Conservation (phyloP, 192 early-diverging fungal species). For the Podochytrium sp. region DNA sequence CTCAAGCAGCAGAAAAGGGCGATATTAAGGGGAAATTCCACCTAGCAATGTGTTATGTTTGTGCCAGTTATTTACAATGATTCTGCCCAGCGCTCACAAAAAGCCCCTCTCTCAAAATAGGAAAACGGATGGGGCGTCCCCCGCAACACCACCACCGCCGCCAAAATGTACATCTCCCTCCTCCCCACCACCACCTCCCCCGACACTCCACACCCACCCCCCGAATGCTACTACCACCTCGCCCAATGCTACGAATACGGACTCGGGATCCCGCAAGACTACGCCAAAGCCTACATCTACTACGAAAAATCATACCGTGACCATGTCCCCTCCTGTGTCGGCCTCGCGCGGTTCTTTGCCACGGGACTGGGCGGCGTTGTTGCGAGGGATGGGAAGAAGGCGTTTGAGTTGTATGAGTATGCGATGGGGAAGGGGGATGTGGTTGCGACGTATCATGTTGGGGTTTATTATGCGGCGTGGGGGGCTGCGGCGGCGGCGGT, state of each 20-base stretch:
- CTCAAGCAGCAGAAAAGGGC: slow-evolving; percentile 25
- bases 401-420: slow-evolving; percentile 3
- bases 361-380: not conserved
- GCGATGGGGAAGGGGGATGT: not conserved
- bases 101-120: no score
- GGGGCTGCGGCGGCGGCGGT: not conserved
- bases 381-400: slow-evolving; percentile 1
- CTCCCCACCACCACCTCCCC: not conserved
- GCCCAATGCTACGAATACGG: slow-evolving; percentile 29
- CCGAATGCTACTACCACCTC: slow-evolving; percentile 17
- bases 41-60: slow-evolving; percentile 11
- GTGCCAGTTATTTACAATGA: not conserved
- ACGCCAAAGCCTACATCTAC: slow-evolving; percentile 7
- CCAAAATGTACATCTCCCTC: slow-evolving; percentile 6
- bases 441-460: slow-evolving; percentile 2
- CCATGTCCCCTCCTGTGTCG: not conserved
- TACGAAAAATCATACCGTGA: slow-evolving; percentile 18
- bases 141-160: not conserved
- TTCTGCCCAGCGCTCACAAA: not conserved
- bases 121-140: slow-evolving; percentile 23
- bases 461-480: not conserved
- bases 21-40: slow-evolving; percentile 1
- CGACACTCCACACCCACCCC: not conserved
- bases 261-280: slow-evolving; percentile 29
- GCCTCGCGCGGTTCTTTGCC: not conserved